Base-by-base conservation (phyloP, 306 rosid genomes). In the Quercus ilex region DNA sequence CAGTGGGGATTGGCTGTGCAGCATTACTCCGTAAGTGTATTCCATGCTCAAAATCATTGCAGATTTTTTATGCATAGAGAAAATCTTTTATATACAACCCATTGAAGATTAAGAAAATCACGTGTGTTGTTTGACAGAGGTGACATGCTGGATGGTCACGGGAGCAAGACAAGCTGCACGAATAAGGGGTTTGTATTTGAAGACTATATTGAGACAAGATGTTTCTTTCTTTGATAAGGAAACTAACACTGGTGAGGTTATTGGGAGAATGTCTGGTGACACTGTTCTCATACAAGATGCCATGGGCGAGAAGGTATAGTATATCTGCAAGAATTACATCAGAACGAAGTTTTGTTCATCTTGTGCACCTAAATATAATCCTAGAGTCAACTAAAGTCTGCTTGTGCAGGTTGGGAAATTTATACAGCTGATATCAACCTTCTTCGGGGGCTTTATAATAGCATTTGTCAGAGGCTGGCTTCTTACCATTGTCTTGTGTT, bases 1-100 rank as follows among this genome's bases (percentile, higher is more conserved):
- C 80, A 15, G 8, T 77, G 60, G 90, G 82, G 51, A 60, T 87
- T 30, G 75, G 62, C 3, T 77, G 33, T 8, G 80, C 82, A 5
- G 87, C 90, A 53, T 81, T 62, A 60, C 71, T 83, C 5, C 90
- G 90, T 81, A 78, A 81, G 87, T 76, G 53, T 18, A 71, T 55
- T 63, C 62, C 11, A 18, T 3, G 23, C 10, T 67, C 20, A 10
- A 17, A 63, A 33, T 18, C 51, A 33, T 33, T 67, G 1, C 31
- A 59, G 2, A 59, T 21, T 59, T 58, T 58, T 59, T 31, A 33
- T 9, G 14, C 10, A 28, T 62, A 59, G 30, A 10, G 49, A 58
- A 59, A 20, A 5, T 13, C 30, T 59, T 58, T 8, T 10, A 21
- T 49, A 49, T 13, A 13, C 53, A 11, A 10, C 17, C 53, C 53